phyloP scores from a whole-genome alignment of 345 rosid species.

The Rhodamnia rubescens region DNA sequence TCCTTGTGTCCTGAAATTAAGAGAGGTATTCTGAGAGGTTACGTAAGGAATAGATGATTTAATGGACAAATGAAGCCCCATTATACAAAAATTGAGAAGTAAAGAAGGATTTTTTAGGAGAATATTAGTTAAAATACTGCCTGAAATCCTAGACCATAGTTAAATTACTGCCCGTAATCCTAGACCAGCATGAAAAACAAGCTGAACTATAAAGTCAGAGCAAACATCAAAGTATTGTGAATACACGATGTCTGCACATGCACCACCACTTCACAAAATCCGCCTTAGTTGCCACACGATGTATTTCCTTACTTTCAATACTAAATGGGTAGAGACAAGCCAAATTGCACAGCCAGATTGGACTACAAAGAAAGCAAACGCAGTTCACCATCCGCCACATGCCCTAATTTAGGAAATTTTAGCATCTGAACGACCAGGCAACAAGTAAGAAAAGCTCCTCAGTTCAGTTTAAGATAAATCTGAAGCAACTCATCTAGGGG shows the following conservation, averaged over 20 bases:
- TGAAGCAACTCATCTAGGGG: neutral
- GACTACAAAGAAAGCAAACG: neutral
- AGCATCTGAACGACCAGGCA: neutral
- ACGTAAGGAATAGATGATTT: neutral
- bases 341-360: neutral
- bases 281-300: neutral
- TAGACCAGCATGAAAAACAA: neutral
- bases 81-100: neutral
- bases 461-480: neutral
- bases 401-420: neutral
- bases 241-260: neutral
- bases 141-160: neutral
- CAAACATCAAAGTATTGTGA: neutral
- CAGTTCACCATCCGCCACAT: neutral
- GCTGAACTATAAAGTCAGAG: neutral
- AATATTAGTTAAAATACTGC: neutral
- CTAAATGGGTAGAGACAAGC: neutral
- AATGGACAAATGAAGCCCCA: neutral
- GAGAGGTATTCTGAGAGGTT: neutral
- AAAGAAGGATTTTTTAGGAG: neutral
- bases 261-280: neutral
- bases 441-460: neutral
- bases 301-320: neutral
- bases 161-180: neutral
- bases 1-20: conserved; percentile 65